Evolutionary conservation across 805 yeast genomes (phyloP), one percentile per base, ranked within the genome.

Genomic region (Metschnikowia gelsemii): DNA sequence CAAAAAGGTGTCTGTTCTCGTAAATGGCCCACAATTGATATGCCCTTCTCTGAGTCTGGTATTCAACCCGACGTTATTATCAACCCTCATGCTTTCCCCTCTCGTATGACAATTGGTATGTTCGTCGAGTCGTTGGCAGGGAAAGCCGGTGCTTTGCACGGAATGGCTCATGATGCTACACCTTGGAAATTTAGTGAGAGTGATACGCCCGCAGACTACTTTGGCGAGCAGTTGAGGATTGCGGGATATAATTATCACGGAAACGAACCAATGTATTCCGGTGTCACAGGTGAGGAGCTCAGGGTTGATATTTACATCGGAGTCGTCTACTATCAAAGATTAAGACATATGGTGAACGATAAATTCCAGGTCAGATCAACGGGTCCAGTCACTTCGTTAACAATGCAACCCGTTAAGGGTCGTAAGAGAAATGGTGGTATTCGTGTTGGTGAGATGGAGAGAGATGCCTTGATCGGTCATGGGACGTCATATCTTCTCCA

Each of bases 71-170:
- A 93, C 68, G 85, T 93, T 54, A 93, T 93, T 60, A 93, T 93
- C 60, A 93, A 93, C 64, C 99, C 99, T 3, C 99, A 91, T 64
- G 99, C 98, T 52, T 93, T 91, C 91, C 99, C 99, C 55, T 91
- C 98, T 35, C 93, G 99, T 75, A 93, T 93, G 99, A 93, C 99
- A 9, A 91, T 93, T 66, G 99, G 99, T 73, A 93, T 93, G 98
- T 93, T 93, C 68, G 97, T 93, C 35, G 99, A 93, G 68, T 85
- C 95, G 40, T 68, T 93, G 43, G 98, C 99, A n/a, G 99, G 99
- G 60, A 93, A 93, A 66, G 93, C 98, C 4, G 99, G 99, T 63
- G 96, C 96, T 5, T 70, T 93, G 57, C 99, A 93, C 55, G 99
- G 99, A 58, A 83, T 90, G 61, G 95, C 98, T 1, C 98, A 91